Evolutionary conservation across 1,284 basidiomycete genomes (phyloP), one percentile per base, ranked within the genome.

Genomic region (Rhodofomes roseus): DNA sequence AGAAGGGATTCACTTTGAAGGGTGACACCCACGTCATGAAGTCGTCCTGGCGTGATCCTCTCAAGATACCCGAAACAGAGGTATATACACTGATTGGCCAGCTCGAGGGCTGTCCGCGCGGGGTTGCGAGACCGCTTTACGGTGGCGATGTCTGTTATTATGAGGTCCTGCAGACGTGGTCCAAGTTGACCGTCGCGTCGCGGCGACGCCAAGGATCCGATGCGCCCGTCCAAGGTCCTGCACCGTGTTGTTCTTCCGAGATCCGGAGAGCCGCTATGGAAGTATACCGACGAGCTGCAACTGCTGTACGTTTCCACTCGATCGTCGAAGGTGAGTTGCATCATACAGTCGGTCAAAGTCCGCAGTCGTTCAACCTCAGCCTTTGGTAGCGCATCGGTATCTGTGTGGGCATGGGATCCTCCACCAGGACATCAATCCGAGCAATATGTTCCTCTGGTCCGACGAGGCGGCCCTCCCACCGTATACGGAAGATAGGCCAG

Each of bases 11-110:
- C n/a, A 20, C 20, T 20, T 44, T 44, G 5, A 20, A 14, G 8
- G 23, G 46, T 37, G 11, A 48, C 9, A 39, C 40, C 5, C 57
- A 60, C 48, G 55, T 66, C 12, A 4, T 68, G 56, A 67, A 67
- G 55, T 55, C 56, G 8, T 44, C 63, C 9, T 67, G 66, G 66
- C 58, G 65, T 5, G 48, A 39, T 25, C 54, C 39, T 18, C 27
- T 37, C 14, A 60, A 61, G 5, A 8, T 39, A n/a, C 12, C 58
- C 11, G 66, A 68, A 44, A 56, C 65, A 7, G n/a, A 12, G 0
- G 55, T 66, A 25, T 61, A 66, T 27, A 23, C 44, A 3, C 9
- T 18, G 20, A 44, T 55, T 36, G 23, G 16, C 16, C 37, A 52
- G 6, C 18, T 23, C n/a, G 18, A 44, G 54, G 23, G 39, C 39